Base-by-base conservation (phyloP, 768 basidiomycete species). In the Heimioporus sp. region DNA sequence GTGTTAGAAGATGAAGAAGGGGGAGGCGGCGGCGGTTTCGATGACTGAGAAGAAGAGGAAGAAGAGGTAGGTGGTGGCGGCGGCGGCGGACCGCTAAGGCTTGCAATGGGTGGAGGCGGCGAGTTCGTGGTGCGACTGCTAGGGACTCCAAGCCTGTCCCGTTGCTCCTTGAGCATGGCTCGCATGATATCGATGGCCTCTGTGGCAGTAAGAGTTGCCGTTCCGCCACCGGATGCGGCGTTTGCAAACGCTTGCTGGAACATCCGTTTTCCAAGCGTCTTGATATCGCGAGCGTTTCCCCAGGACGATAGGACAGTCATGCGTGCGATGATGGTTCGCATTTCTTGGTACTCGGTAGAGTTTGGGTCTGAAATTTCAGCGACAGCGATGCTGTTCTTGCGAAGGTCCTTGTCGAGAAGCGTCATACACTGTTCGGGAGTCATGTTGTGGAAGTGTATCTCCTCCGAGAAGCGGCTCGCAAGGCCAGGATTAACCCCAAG, bases 201-300 rank as follows among this genome's bases (percentile, higher is more conserved):
- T 16, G 51, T 54, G 0, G 49, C 55, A 0, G 60, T 42, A 30
- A 80, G 61, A 10, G 51, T 59, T 13, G 65, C 43, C 20, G 57
- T 55, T 7, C 52, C 49, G 7, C 59, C 65, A 11, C 50, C 55
- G 9, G 46, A 46, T 11, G 56, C 56, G 30, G 63, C 45, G 30
- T 60, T 56, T 10, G 67, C 60, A 42, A 79, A 72, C 0, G 77
- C 82, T 2, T 59, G 30, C 16, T 71, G 65, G 11, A 74, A 64
- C 70, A 87, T 75, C 40, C 73, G 64, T 59, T 77, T 80, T 5
- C 80, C 67, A 6, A 86, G 67, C 0, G 78, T 80, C 51, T 79
- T 72, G 57, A 87, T 72, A 56, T 87, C 86, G 5, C 85, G 76
- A 0, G 81, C 86, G 44, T 88, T 88, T 1, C 86, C 86, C 86